phyloP scores from a whole-genome alignment of 2,329 filamentous ascomycete species.

The Torrubiella hemipterigena region DNA sequence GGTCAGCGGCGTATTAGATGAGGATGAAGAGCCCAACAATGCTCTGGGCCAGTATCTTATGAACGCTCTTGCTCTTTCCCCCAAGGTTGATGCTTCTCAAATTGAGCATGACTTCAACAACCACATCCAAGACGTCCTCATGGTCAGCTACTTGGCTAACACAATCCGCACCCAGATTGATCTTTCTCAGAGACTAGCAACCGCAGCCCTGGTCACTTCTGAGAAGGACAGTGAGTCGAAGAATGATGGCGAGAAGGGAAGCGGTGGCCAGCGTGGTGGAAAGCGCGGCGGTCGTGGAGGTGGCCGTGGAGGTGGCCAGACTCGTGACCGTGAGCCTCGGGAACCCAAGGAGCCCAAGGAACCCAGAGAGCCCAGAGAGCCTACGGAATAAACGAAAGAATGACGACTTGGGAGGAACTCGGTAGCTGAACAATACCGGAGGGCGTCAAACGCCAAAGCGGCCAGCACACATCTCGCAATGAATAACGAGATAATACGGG shows the following conservation, averaged over 20 bases:
- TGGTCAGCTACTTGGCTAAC: slow-evolving; percentile 96
- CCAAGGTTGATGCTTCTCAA: slow-evolving; percentile 82
- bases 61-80: slow-evolving; percentile 82
- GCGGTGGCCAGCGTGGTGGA: slow-evolving; percentile 35
- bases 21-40: slow-evolving; percentile 80
- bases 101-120: slow-evolving; percentile 99
- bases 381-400: slow-evolving; percentile 17
- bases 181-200: slow-evolving; percentile 86
- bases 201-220: slow-evolving; percentile 46
- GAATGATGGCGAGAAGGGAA: slow-evolving; percentile 29
- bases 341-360: slow-evolving; percentile 29
- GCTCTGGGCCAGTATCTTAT: slow-evolving; percentile 91
- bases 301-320: slow-evolving; percentile 37
- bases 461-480: slow-evolving; percentile 8
- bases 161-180: slow-evolving; percentile 99
- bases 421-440: neutral
- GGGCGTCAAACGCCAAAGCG: neutral
- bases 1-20: slow-evolving; percentile 86
- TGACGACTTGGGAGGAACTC: slow-evolving; percentile 7
- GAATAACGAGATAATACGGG: slow-evolving; percentile 12
- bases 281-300: slow-evolving; percentile 39
- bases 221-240: slow-evolving; percentile 39
- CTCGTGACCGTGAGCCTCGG: slow-evolving; percentile 32
- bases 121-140: slow-evolving; percentile 97
- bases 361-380: slow-evolving; percentile 10